Evolutionary conservation across 805 yeast genomes (phyloP).

Genomic region (Pichia occidentalis): DNA sequence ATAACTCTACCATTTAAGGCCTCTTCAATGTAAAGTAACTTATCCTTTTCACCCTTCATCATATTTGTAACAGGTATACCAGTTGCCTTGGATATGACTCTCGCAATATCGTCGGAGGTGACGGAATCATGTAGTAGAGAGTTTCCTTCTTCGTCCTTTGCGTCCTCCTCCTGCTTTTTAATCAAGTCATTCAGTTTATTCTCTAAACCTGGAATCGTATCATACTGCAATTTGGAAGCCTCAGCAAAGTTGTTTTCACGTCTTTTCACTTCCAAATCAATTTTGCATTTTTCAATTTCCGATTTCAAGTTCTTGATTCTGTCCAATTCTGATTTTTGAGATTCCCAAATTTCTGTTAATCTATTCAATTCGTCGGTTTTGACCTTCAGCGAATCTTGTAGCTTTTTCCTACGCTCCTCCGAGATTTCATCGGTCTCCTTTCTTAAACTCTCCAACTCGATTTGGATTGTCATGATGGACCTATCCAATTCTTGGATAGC

Average conservation of each 20-base stretch:
- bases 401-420: conserved; percentile 63
- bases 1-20: conserved; percentile 72
- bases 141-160: conserved; percentile 30
- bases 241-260: conserved; percentile 79
- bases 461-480: conserved; percentile 85
- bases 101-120: conserved; percentile 88
- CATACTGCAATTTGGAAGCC: conserved; percentile 86
- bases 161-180: conserved; percentile 22
- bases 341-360: conserved; percentile 80
- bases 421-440: conserved; percentile 89
- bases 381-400: conserved; percentile 58
- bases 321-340: conserved; percentile 71
- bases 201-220: conserved; percentile 78
- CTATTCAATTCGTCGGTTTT: conserved; percentile 63
- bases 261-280: conserved; percentile 75
- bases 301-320: conserved; percentile 72
- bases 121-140: conserved; percentile 79
- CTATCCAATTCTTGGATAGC: conserved; percentile 86
- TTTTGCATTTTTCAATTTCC: conserved; percentile 75
- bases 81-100: conserved; percentile 88
- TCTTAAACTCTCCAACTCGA: conserved; percentile 87
- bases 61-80: conserved; percentile 91
- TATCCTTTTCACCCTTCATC: conserved; percentile 91
- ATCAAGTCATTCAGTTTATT: conserved; percentile 45
- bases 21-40: conserved; percentile 79